A percentile compares a stretch with the other conserved stretches of the same genome.
Conservation (phyloP, 2,329 filamentous ascomycete genomes). For the Aspergillus spinulosporus region DNA sequence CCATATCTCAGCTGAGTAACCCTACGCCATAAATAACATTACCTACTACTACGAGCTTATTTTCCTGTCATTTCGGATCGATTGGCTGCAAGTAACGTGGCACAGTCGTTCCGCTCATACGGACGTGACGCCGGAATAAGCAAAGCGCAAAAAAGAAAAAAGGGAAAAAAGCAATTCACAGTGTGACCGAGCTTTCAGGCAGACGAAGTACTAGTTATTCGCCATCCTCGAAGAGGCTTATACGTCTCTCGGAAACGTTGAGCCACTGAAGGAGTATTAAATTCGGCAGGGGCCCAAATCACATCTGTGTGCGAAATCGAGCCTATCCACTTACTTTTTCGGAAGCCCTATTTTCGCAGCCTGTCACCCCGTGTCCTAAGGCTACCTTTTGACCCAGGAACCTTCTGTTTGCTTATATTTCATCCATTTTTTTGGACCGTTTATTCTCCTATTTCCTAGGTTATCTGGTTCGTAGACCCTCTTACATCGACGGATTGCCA, state of each 20-base stretch:
- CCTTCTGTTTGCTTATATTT: background rate
- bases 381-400: background rate
- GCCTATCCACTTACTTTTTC: conserved; percentile 8
- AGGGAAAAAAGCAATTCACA: conserved; percentile 2
- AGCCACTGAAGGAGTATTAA: background rate
- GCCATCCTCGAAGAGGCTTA: conserved; percentile 12
- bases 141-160: conserved; percentile 9
- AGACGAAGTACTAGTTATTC: conserved; percentile 9
- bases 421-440: background rate
- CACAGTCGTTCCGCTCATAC: conserved; percentile 13
- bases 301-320: conserved; percentile 17
- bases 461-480: conserved; percentile 3
- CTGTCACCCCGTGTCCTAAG: conserved; percentile 5
- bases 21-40: conserved; percentile 11
- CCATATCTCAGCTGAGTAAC: conserved; percentile 19
- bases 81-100: conserved; percentile 20
- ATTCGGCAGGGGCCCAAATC: conserved; percentile 15
- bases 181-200: conserved; percentile 12
- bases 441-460: conserved; percentile 2
- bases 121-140: conserved; percentile 1
- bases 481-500: conserved; percentile 10
- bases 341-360: conserved; percentile 11
- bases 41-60: conserved; percentile 12
- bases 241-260: conserved; percentile 7
- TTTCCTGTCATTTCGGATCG: conserved; percentile 3